Base-by-base conservation (phyloP, 2,329 filamentous ascomycete species). In the Onygenales sp. region DNA sequence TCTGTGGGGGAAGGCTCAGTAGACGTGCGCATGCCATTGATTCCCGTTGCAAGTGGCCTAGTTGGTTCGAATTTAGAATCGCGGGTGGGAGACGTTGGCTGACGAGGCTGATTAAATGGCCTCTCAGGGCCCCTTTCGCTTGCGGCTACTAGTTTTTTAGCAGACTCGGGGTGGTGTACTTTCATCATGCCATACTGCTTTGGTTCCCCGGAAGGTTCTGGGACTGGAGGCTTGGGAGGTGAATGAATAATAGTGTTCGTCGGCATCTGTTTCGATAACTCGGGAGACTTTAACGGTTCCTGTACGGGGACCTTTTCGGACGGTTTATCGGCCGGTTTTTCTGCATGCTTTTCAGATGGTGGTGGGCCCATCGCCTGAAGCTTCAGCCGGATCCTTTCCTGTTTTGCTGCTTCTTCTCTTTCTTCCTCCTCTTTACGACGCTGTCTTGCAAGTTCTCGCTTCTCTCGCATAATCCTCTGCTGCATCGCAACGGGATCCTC, bases 101-200 rank as follows among this genome's bases (percentile, higher is more conserved):
- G 68, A 44, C 65, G 67, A 45, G 51, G 52, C 53, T 64, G 60
- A 49, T 61, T 53, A 27, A 56, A 54, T 27, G 65, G 51, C 54
- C 69, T 72, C 36, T 74, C 68, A 42, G 63, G 53, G 13, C 56
- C 60, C 51, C 63, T 65, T 48, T 72, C 67, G 54, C 63, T 65
- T 31, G 66, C 64, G 45, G 66, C 62, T 44, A 68, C 65, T 42
- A 73, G 59, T 59, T 71, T 75, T 60, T 74, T 75, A 32, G 80
- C 75, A 5, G 75, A 68, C 54, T 81, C 77, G 32, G 79, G 72
- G 59, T 78, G 77, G 62, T 82, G 79, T 8, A 82, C 75, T 64
- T 81, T 82, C 75, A 82, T 82, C 76, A 82, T 76, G 43, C 79
- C 79, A 65, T 81, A 82, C 61, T 82, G 79, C 54, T 79, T 78